Base-by-base conservation (phyloP, 78 protist species). In the Mastigamoeba balamuthi region DNA sequence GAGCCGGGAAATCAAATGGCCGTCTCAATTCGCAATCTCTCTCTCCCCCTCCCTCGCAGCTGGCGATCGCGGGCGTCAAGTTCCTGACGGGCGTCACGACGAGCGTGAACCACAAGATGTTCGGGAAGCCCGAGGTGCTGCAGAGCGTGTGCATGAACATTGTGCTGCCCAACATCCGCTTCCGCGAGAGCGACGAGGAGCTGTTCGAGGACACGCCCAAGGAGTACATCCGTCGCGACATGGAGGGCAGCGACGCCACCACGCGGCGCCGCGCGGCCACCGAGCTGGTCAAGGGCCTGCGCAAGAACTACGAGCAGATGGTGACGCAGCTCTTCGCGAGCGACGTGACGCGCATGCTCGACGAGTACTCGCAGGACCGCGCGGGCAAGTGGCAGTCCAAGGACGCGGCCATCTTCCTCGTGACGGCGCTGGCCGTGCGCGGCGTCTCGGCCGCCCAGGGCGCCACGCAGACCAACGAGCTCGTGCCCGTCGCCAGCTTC, bases 221-320 rank as follows among this genome's bases (percentile, higher is more conserved):
- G 23, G 96, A 95, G 69, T 95, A 88, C 82, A 87, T 95, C 66
- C 85, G 90, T 37, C 72, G 87, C 29, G 98, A 95, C 75, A 85
- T 94, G 48, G 97, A 94, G 65, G 98, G 98, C 29, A 79, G 86
- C 30, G 95, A 91, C 53, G 17, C 70, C 17, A 91, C 91, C 72
- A 95, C 97, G 3, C 81, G 98, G 33, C 74, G 98, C 6, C 72
- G 97, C 25, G 90, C 91, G 17, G 37, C 94, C 2, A 65, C 74
- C 44, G 92, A 92, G 7, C 83, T 95, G 40, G 94, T 94, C 23
- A 81, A 77, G 42, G 94, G 88, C 17, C 70, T 94, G 66, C 74
- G 95, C 66, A 72, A 77, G 41, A 74, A 75, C 77, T 89, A 69
- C 66, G 93, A 94, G 77, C 79, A 39, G 17, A 39, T 72, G 9